Evolutionary conservation across 179 eudicot genomes (phyloP).

Genomic region (Camellia oleifera): DNA sequence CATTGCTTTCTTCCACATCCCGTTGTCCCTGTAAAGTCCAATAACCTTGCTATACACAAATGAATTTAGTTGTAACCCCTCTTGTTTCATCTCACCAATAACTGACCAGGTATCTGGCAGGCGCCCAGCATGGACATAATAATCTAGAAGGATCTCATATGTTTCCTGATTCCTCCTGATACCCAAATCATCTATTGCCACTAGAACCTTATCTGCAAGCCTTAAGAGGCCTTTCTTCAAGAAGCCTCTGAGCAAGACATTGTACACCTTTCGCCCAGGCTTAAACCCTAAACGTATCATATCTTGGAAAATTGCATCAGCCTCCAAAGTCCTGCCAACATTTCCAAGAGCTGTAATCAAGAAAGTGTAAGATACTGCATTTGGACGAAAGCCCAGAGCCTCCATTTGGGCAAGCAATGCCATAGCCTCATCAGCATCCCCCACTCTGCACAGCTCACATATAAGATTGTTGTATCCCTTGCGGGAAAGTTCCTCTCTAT

Average conservation of each 20-base stretch:
- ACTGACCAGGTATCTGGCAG: conserved; percentile 70
- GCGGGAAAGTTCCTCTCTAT: conserved; percentile 51
- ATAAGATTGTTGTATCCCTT: conserved; percentile 48
- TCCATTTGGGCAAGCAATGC: conserved; percentile 61
- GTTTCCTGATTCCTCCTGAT: conserved; percentile 52
- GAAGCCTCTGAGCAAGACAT: conserved; percentile 64
- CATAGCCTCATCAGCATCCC: conserved; percentile 63
- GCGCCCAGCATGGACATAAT: conserved; percentile 68
- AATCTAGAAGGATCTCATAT: conserved; percentile 65
- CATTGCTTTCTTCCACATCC: conserved; percentile 97
- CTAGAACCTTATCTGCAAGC: conserved; percentile 43
- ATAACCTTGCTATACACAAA: conserved; percentile 77
- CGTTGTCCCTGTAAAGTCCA: conserved; percentile 78
- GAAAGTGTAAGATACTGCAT: conserved; percentile 42
- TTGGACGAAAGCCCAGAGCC: conserved; percentile 55
- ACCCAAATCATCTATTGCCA: conserved; percentile 47
- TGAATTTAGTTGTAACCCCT: conserved; percentile 52
- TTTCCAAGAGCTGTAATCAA: conserved; percentile 59
- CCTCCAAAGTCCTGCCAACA: conserved; percentile 77
- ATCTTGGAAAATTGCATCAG: conserved; percentile 75
- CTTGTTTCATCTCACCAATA: conserved; percentile 62
- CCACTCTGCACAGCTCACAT: conserved; percentile 41
- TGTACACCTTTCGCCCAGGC: conserved; percentile 50
- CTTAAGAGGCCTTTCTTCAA: conserved; percentile 66
- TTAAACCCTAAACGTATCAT: conserved; percentile 52